Conservation (phyloP, 2,329 filamentous ascomycete genomes). For the Colletotrichum paranaense region DNA sequence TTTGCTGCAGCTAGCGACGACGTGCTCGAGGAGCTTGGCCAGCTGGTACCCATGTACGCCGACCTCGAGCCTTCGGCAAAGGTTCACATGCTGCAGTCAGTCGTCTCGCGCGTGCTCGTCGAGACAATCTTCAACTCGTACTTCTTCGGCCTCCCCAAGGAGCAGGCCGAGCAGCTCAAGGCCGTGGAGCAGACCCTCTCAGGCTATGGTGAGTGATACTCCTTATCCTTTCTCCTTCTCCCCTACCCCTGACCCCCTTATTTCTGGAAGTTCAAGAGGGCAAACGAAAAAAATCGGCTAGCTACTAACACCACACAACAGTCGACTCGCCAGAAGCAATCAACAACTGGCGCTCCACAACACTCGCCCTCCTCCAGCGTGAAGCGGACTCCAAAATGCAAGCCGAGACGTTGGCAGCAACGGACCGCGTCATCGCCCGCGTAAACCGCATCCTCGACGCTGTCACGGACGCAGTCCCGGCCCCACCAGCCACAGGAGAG, state of each 20-base stretch:
- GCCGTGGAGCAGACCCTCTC: conserved; percentile 59
- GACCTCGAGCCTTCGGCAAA: conserved; percentile 65
- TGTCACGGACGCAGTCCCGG: conserved; percentile 53
- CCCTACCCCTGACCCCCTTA: neutral
- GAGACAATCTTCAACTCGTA: conserved; percentile 71
- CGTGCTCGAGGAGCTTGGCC: conserved; percentile 54
- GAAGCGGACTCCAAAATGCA: conserved; percentile 60
- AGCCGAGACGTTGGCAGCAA: conserved; percentile 54
- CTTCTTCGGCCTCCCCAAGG: conserved; percentile 69
- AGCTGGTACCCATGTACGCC: conserved; percentile 69
- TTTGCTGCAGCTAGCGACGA: conserved; percentile 53
- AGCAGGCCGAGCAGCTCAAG: conserved; percentile 63
- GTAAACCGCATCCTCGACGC: conserved; percentile 62
- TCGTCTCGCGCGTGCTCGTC: conserved; percentile 69
- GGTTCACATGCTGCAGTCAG: conserved; percentile 71
- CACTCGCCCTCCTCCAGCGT: conserved; percentile 68
- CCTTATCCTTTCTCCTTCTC: neutral
- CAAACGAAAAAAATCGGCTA: neutral
- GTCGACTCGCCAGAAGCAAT: conserved; percentile 62
- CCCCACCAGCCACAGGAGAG: conserved; percentile 44
- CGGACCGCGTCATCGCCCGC: conserved; percentile 56
- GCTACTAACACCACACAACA: conserved; percentile 17
- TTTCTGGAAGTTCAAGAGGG: neutral
- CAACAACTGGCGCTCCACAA: conserved; percentile 76
- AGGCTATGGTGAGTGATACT: conserved; percentile 38